A percentile compares a stretch with the other conserved stretches of the same genome.
Evolutionary conservation across 2,329 filamentous ascomycete species (phyloP).

Genomic region (Ilyonectria destructans): DNA sequence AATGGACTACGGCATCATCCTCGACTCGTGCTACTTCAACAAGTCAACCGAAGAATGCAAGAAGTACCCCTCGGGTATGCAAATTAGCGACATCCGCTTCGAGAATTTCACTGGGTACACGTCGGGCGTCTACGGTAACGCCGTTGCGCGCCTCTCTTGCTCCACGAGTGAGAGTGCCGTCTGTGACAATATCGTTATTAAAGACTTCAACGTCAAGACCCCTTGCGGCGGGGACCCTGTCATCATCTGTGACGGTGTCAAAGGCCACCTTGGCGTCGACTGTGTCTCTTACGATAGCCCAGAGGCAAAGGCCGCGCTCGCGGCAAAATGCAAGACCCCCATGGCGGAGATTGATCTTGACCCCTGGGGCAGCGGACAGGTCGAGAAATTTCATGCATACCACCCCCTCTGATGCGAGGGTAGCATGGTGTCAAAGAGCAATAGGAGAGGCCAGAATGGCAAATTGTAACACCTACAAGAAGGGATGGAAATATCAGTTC

Average conservation of each 20-base stretch:
- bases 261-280: constrained; percentile 31
- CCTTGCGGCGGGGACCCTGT: constrained; percentile 29
- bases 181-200: constrained; percentile 70
- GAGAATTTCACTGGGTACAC: constrained; percentile 72
- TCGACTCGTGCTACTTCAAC: constrained; percentile 77
- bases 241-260: constrained; percentile 37
- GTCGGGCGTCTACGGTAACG: constrained; percentile 69
- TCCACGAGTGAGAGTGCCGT: constrained; percentile 67
- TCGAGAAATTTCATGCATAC: constrained; percentile 23
- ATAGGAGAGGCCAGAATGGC: too few species aligned
- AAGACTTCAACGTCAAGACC: constrained; percentile 65
- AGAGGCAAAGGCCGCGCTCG: constrained; percentile 17
- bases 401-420: neutral
- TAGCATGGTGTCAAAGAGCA: too few species aligned
- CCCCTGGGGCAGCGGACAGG: constrained; percentile 18
- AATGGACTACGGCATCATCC: constrained; percentile 70
- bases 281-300: constrained; percentile 39
- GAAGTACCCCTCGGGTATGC: constrained; percentile 69
- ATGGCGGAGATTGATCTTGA: constrained; percentile 24
- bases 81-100: constrained; percentile 73
- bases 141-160: constrained; percentile 70
- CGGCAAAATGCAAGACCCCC: constrained; percentile 32
- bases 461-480: too few species aligned
- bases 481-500: too few species aligned
- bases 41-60: constrained; percentile 65